Conservation (phyloP, 164 flowering plant species). For the Chimonanthus salicifolius region DNA sequence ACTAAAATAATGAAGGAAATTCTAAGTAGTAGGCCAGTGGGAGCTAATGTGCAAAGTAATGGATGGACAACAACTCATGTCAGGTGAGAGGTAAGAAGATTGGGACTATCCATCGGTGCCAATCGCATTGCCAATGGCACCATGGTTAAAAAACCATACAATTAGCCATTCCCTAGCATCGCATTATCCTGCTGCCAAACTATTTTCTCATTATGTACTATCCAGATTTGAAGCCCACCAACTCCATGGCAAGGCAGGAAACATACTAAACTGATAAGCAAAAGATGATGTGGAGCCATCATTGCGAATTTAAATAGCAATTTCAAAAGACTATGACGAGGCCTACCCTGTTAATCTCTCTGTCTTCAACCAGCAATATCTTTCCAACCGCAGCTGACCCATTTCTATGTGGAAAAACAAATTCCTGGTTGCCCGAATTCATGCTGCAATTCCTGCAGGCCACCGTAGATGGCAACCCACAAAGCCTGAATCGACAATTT, state of each 20-base stretch:
- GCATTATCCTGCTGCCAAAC: too few relatives aligned
- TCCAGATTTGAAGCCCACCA: not conserved
- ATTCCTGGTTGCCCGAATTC: not conserved
- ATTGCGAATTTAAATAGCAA: not conserved
- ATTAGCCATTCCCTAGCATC: not conserved
- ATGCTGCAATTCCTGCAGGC: not conserved
- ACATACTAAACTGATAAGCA: too few relatives aligned
- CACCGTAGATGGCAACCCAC: not conserved
- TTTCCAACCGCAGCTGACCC: not conserved
- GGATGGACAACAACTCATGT: too few relatives aligned
- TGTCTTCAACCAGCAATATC: conserved; percentile 17
- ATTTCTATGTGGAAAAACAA: not conserved
- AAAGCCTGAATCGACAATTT: not conserved
- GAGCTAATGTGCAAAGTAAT: too few relatives aligned
- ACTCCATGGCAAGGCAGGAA: too few relatives aligned
- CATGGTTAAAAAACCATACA: not conserved
- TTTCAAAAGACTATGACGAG: not conserved
- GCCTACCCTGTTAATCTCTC: conserved; percentile 13
- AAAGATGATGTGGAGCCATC: too few relatives aligned
- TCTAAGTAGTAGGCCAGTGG: too few relatives aligned
- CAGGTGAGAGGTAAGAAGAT: too few relatives aligned
- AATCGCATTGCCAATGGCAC: not conserved
- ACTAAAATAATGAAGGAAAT: too few relatives aligned
- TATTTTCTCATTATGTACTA: too few relatives aligned
- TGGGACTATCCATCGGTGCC: too few relatives aligned